These are phyloP conservation scores for Endothia cerciana DNA, from an alignment of 2,329 filamentous ascomycete genomes.

Conservation along the genomic window DNA sequence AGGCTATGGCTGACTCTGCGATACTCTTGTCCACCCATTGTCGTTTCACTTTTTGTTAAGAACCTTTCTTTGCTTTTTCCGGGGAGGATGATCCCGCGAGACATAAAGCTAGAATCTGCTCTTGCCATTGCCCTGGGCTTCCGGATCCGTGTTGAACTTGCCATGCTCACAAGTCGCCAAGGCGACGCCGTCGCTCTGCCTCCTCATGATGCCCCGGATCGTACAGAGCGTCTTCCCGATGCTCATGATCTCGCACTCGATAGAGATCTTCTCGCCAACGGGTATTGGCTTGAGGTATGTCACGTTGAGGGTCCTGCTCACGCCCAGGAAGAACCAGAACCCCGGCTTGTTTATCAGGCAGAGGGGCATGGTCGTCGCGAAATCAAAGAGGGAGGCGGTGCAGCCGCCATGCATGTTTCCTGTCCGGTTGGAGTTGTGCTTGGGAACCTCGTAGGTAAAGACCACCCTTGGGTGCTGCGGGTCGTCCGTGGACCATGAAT, in stretches of 20 bases:
- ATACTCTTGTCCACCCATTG: no score
- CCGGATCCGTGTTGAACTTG: constrained; percentile 64
- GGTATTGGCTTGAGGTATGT: constrained; percentile 69
- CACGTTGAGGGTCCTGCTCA: constrained; percentile 67
- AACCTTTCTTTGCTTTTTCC: no score
- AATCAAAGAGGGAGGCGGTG: constrained; percentile 69
- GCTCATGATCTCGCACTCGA: constrained; percentile 63
- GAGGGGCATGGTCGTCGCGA: constrained; percentile 63
- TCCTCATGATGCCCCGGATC: constrained; percentile 58
- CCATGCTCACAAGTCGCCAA: constrained; percentile 66
- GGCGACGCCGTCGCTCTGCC: constrained; percentile 55
- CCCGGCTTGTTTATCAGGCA: constrained; percentile 60
- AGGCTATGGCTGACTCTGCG: no score
- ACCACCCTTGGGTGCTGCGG: constrained; percentile 23
- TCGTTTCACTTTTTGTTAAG: no score
- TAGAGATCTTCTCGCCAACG: constrained; percentile 51
- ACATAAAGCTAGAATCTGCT: constrained; percentile 12
- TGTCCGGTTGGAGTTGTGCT: constrained; percentile 56
- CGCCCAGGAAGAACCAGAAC: constrained; percentile 65
- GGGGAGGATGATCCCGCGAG: no score
- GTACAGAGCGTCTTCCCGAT: constrained; percentile 58
- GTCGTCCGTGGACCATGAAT: constrained; percentile 26
- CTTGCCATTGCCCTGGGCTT: not conserved
- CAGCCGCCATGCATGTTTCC: constrained; percentile 65
- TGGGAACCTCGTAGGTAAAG: constrained; percentile 49